A percentile compares a stretch with the other conserved stretches of the same genome.
Conservation (phyloP, 495 filamentous ascomycete species). For the Penicillium malachiteum region DNA sequence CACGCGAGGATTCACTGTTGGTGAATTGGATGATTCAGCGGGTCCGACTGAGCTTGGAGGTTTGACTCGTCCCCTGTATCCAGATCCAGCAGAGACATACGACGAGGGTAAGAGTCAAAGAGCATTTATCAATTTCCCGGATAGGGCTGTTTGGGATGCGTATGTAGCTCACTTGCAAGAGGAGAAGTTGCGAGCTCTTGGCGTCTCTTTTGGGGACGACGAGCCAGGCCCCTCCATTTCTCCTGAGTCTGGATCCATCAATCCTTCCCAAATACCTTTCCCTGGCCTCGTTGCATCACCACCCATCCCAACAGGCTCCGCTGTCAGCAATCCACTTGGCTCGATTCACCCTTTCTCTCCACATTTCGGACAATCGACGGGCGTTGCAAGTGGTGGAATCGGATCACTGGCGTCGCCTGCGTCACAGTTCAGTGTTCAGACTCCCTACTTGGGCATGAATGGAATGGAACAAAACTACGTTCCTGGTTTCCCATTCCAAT, state of each 20-base stretch:
- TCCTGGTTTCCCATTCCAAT: conserved; percentile 41
- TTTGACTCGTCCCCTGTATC: conserved; percentile 73
- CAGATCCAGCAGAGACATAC: conserved; percentile 59
- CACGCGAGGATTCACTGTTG: conserved; percentile 68
- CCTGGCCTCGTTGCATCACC: conserved; percentile 58
- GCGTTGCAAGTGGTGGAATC: conserved; percentile 55
- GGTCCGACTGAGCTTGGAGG: conserved; percentile 35
- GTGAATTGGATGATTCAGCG: conserved; percentile 35
- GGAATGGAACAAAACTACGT: conserved; percentile 42
- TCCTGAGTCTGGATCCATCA: conserved; percentile 67
- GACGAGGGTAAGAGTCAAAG: conserved; percentile 51
- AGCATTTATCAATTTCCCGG: conserved; percentile 71
- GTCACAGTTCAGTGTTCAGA: conserved; percentile 44
- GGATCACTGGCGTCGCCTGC: conserved; percentile 60
- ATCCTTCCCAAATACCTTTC: conserved; percentile 52
- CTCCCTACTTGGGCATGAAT: conserved; percentile 44
- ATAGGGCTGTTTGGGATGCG: conserved; percentile 73
- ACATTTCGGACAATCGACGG: conserved; percentile 49
- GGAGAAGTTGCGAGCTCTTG: conserved; percentile 85
- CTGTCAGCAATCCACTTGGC: conserved; percentile 42
- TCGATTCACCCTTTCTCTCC: conserved; percentile 43
- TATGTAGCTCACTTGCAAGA: conserved; percentile 82
- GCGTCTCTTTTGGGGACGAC: conserved; percentile 74
- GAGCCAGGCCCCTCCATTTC: conserved; percentile 69
- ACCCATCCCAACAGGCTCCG: conserved; percentile 50